Evolutionary conservation across 2,329 filamentous ascomycete species (phyloP), one percentile per base, ranked within the genome.

Genomic region (Geoglossum cookeanum): DNA sequence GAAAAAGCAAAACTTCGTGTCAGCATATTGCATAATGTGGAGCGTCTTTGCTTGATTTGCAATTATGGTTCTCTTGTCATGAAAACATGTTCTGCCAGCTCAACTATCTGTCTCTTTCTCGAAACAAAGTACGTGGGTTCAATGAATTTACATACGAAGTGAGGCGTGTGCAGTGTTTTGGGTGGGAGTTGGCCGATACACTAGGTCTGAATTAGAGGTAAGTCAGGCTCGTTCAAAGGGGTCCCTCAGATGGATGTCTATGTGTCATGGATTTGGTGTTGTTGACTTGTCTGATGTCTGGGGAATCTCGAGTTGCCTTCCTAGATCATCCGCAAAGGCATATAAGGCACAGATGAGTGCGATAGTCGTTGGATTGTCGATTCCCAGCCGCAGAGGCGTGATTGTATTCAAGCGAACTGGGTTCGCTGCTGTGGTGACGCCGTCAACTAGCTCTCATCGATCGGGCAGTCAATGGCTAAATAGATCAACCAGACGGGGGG

Each of bases 11-110:
- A 35, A 32, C n/a, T 53, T 35, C 49, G 22, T 33, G 30, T 53
- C 49, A 53, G 49, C 49, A 37, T 53, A 53, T 53, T 53, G 49
- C 49, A 53, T 53, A 53, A 53, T 45, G 22, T 53, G 49, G 49
- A 53, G 49, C 49, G 32, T 53, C 49, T 53, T 37, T 53, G 49
- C 49, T 53, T 53, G 49, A 35, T 53, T 53, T 45, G 49, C 49
- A 53, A 32, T 37, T 37, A 35, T n/a, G 49, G 13, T 37, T 53
- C 49, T 53, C 49, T 53, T 53, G 13, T 53, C 49, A 32, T 53
- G n/a, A 22, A 22, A 4, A 13, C 49, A 35, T 37, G 7, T 32
- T 37, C 4, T 17, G n/a, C 15, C n/a, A 45, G n/a, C n/a, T 45
- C n/a, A 45, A 9, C 17, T 45, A 4, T 22, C 42, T 45, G 42